phyloP scores from a whole-genome alignment of 2,329 filamentous ascomycete genomes.

The Grosmannia penicillata region DNA sequence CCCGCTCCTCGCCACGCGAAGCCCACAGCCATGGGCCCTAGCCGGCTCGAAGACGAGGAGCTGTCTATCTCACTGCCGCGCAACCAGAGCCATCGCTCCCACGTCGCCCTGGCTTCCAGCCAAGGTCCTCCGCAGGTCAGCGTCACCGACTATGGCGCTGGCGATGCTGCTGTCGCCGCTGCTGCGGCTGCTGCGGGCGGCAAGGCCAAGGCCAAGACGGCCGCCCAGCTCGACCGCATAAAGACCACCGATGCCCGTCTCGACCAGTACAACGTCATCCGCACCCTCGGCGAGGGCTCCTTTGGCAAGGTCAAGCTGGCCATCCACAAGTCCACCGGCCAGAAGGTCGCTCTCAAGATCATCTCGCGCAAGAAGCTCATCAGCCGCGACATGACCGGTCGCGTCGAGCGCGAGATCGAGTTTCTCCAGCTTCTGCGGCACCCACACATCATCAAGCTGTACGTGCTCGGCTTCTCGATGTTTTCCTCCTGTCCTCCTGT shows the following conservation, averaged over 20 bases:
- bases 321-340: constrained; percentile 77
- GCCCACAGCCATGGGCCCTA: constrained; percentile 28
- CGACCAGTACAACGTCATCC: constrained; percentile 80
- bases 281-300: constrained; percentile 86
- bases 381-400: constrained; percentile 92
- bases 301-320: constrained; percentile 99
- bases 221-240: constrained; percentile 11
- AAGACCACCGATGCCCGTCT: constrained; percentile 19
- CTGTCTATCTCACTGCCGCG: constrained; percentile 62
- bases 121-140: constrained; percentile 22
- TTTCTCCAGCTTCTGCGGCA: constrained; percentile 91
- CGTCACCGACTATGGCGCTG: constrained; percentile 19
- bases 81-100: constrained; percentile 42
- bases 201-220: neutral
- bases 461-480: constrained; percentile 19
- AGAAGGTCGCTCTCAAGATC: constrained; percentile 96
- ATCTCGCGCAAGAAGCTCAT: constrained; percentile 93
- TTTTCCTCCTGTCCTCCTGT: neutral
- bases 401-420: constrained; percentile 95
- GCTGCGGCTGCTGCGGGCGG: too few species aligned
- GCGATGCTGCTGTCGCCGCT: too few species aligned
- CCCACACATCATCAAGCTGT: constrained; percentile 98
- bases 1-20: neutral
- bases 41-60: constrained; percentile 64
- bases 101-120: constrained; percentile 11